These are phyloP conservation scores for Ganoderma multipileum DNA, from an alignment of 1,284 basidiomycete species.

Conservation along the genomic window DNA sequence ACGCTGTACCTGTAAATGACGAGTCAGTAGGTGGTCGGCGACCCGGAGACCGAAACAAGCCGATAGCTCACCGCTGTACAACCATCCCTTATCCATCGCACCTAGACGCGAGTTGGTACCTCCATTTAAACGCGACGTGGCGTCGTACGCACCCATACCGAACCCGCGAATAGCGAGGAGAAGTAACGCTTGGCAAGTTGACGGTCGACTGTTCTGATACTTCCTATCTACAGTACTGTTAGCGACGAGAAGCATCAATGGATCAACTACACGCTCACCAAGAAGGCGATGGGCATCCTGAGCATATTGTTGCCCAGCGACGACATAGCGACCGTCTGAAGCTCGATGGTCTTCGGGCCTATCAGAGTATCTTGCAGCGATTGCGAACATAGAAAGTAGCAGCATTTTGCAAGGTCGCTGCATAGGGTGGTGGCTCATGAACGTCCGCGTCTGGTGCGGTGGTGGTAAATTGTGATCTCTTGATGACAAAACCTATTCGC, in stretches of 20 bases:
- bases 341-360: slow-evolving; percentile 46
- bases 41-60: not conserved
- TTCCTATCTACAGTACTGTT: slow-evolving; percentile 55
- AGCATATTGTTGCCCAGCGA: slow-evolving; percentile 74
- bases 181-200: slow-evolving; percentile 79
- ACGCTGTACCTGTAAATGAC: slow-evolving; percentile 65
- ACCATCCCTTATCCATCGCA: slow-evolving; percentile 84
- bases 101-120: slow-evolving; percentile 39
- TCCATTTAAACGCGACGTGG: not conserved
- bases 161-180: slow-evolving; percentile 84
- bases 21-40: not conserved
- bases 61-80: slow-evolving; percentile 67
- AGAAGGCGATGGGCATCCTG: slow-evolving; percentile 72
- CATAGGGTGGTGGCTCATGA: slow-evolving; percentile 47
- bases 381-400: slow-evolving; percentile 80
- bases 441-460: slow-evolving; percentile 10
- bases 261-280: slow-evolving; percentile 48
- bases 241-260: not conserved
- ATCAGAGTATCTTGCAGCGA: slow-evolving; percentile 75
- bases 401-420: slow-evolving; percentile 75
- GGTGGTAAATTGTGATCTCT: not conserved
- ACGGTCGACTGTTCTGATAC: slow-evolving; percentile 69
- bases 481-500: not conserved
- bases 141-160: slow-evolving; percentile 62
- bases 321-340: slow-evolving; percentile 62